A percentile compares a stretch with the other conserved stretches of the same genome.
Evolutionary conservation across 768 basidiomycete species (phyloP).

Genomic region (Strobilomyces confusus): DNA sequence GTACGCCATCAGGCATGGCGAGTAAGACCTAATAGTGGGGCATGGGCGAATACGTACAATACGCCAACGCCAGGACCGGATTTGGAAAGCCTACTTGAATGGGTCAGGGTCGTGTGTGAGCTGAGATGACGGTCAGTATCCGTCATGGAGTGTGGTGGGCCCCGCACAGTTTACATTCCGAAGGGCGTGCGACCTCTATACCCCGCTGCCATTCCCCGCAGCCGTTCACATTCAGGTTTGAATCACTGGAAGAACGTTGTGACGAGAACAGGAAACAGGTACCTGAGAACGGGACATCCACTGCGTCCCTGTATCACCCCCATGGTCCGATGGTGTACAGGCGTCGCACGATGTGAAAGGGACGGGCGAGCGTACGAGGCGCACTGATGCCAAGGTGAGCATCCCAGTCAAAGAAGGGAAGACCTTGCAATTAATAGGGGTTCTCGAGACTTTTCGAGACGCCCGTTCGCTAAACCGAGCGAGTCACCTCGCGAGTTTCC

Average conservation of each 20-base stretch:
- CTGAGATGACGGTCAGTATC: conserved; percentile 5
- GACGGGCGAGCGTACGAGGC: not conserved
- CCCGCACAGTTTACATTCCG: not conserved
- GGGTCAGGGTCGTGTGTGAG: conserved; percentile 8
- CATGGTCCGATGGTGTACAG: not conserved
- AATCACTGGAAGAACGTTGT: conserved; percentile 1
- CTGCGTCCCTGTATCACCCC: conserved; percentile 1
- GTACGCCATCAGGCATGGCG: conserved; percentile 9
- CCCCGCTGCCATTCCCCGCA: conserved; percentile 1
- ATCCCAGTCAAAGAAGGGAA: conserved; percentile 6
- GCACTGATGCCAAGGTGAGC: not conserved
- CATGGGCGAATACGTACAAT: conserved; percentile 26
- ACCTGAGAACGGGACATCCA: not conserved
- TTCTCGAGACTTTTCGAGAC: conserved; percentile 2
- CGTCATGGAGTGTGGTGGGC: not conserved
- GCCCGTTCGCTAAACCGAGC: conserved; percentile 1
- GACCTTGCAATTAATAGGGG: conserved; percentile 4
- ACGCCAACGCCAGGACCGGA: conserved; percentile 7
- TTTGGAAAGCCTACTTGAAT: conserved; percentile 17
- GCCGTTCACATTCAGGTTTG: not conserved
- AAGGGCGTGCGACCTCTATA: not conserved
- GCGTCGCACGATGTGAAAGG: conserved; percentile 11
- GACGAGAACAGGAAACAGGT: conserved; percentile 4
- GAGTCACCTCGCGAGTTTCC: conserved; percentile 10
- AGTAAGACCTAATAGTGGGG: conserved; percentile 19